Conservation (phyloP, 2,329 filamentous ascomycete species). For the Lachnellula arida region DNA sequence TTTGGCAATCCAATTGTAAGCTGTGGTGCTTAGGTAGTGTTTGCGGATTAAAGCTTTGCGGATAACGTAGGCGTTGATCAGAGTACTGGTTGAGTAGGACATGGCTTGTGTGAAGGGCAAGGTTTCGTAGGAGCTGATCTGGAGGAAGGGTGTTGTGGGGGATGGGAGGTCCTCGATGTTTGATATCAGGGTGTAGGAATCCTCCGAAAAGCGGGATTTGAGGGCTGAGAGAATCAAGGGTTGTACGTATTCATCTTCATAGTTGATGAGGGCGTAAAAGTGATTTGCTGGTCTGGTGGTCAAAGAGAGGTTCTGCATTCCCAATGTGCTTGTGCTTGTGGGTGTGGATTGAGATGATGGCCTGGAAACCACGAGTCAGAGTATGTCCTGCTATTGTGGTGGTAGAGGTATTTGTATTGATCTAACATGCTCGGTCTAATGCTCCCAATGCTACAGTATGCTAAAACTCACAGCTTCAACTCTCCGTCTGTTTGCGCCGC, state of each 20-base stretch:
- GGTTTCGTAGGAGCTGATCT: slow-evolving; percentile 82
- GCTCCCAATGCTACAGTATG: slow-evolving; percentile 30
- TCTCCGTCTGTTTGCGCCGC: slow-evolving; percentile 62
- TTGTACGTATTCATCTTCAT: slow-evolving; percentile 86
- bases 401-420: slow-evolving; percentile 22
- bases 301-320: slow-evolving; percentile 19
- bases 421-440: slow-evolving; percentile 30
- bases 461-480: slow-evolving; percentile 73
- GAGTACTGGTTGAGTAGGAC: slow-evolving; percentile 52
- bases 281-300: slow-evolving; percentile 27
- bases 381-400: background rate
- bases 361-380: slow-evolving; percentile 25
- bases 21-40: slow-evolving; percentile 82
- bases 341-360: slow-evolving; percentile 12
- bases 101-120: slow-evolving; percentile 78
- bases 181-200: slow-evolving; percentile 51
- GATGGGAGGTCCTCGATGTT: slow-evolving; percentile 35
- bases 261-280: slow-evolving; percentile 72
- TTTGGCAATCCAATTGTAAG: slow-evolving; percentile 82
- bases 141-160: slow-evolving; percentile 42
- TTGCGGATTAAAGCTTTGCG: slow-evolving; percentile 95
- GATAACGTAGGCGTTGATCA: slow-evolving; percentile 90
- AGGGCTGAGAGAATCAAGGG: slow-evolving; percentile 77
- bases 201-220: slow-evolving; percentile 51
- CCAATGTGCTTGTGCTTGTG: slow-evolving; percentile 9